These are phyloP conservation scores for Pythium coloratum DNA, from an alignment of 352 stramenopile species.

Conservation along the genomic window DNA sequence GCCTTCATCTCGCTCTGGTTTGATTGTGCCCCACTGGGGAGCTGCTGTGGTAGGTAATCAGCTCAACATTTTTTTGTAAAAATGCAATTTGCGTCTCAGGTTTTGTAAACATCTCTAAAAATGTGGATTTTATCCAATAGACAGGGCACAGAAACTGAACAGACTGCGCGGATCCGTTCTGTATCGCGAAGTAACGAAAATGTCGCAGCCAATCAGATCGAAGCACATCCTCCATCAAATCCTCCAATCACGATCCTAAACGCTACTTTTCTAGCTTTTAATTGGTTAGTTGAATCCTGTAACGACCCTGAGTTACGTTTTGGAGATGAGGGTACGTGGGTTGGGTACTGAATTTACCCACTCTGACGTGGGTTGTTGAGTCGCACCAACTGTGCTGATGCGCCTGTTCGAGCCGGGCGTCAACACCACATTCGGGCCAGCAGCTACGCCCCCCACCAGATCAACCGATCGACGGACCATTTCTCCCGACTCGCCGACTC, in stretches of 20 bases:
- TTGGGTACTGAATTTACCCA: background rate
- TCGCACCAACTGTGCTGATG: background rate
- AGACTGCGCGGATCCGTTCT: background rate
- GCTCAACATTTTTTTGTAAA: background rate
- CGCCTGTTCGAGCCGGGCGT: conserved; percentile 11
- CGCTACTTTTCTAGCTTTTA: background rate
- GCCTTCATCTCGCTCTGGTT: background rate
- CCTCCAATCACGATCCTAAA: conserved; percentile 3
- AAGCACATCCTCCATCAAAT: background rate
- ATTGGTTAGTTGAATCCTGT: conserved; percentile 14
- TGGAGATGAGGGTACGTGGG: conserved; percentile 7
- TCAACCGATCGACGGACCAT: background rate
- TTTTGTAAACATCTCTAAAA: background rate
- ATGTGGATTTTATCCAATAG: background rate
- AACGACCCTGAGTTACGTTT: conserved; percentile 24
- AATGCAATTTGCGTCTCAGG: background rate
- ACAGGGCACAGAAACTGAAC: background rate
- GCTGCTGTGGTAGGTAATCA: background rate
- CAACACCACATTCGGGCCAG: conserved; percentile 1
- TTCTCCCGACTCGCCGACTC: background rate
- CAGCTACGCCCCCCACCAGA: background rate
- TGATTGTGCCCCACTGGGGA: background rate
- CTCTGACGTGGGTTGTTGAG: background rate
- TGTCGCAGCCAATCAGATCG: background rate
- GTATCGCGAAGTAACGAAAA: background rate